Percentiles rank a stretch among this genome's conserved stretches.
phyloP scores from a whole-genome alignment of 805 yeast genomes.

The Sugiyamaella lignohabitans region DNA sequence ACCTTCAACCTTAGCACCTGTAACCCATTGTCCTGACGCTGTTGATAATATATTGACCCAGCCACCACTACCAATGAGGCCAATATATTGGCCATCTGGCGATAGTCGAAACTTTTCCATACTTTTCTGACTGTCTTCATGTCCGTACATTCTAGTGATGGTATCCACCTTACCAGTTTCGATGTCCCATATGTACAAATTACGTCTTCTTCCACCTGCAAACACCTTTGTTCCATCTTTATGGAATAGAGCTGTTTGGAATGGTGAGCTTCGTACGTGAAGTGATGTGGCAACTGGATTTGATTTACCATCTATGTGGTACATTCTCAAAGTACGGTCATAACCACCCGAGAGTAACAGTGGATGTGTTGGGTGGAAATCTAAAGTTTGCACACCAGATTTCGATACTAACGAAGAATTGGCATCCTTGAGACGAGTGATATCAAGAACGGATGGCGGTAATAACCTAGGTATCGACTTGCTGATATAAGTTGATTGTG shows the following conservation, averaged over 20 bases:
- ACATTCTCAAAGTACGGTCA: constrained; percentile 79
- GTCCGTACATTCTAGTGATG: constrained; percentile 85
- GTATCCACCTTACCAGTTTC: constrained; percentile 70
- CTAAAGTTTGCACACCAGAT: constrained; percentile 76
- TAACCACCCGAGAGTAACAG: constrained; percentile 85
- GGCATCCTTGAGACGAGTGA: constrained; percentile 82
- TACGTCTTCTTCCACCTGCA: constrained; percentile 88
- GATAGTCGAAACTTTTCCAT: constrained; percentile 82
- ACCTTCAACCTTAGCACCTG: constrained; percentile 87
- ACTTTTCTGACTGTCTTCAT: constrained; percentile 73
- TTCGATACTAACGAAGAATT: constrained; percentile 61
- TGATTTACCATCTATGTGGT: constrained; percentile 80
- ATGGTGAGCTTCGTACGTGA: constrained; percentile 71
- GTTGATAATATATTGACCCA: constrained; percentile 83
- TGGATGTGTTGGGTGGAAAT: constrained; percentile 83
- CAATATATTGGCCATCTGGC: constrained; percentile 64
- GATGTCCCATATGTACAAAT: constrained; percentile 89
- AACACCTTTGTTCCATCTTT: constrained; percentile 49
- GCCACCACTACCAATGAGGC: constrained; percentile 78
- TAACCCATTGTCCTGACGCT: constrained; percentile 74
- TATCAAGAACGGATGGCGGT: constrained; percentile 64
- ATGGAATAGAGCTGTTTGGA: constrained; percentile 67
- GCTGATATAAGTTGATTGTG: constrained; percentile 26
- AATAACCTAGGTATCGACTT: constrained; percentile 44
- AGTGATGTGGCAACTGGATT: constrained; percentile 79